These are phyloP conservation scores for Agaricus bisporus DNA, from an alignment of 768 basidiomycete genomes.

Conservation along the genomic window DNA sequence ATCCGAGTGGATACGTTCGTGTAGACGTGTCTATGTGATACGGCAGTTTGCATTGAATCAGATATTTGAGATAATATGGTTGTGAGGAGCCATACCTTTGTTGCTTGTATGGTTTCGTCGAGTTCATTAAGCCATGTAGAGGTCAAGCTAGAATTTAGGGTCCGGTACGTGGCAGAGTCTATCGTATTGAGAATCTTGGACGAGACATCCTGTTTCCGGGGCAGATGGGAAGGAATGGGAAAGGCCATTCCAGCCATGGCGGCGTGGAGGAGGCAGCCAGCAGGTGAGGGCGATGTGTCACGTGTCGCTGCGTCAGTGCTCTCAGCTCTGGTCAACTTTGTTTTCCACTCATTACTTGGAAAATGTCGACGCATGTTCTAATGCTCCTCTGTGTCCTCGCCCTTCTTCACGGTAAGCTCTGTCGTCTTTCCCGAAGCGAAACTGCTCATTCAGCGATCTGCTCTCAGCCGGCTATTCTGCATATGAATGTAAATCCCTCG, in stretches of 20 bases:
- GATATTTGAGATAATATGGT: not conserved
- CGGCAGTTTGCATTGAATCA: slow-evolving; percentile 11
- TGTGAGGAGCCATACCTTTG: slow-evolving; percentile 46
- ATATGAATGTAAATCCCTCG: slow-evolving; percentile 58
- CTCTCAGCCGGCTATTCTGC: slow-evolving; percentile 68
- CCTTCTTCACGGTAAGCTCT: slow-evolving; percentile 47
- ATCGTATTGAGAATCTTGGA: slow-evolving; percentile 68
- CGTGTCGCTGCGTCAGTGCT: slow-evolving; percentile 20
- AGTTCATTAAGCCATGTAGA: slow-evolving; percentile 69
- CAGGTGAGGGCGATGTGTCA: slow-evolving; percentile 12
- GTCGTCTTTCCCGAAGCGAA: not conserved
- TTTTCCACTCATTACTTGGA: slow-evolving; percentile 3
- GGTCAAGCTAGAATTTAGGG: slow-evolving; percentile 55
- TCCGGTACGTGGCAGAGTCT: slow-evolving; percentile 51
- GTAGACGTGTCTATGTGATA: slow-evolving; percentile 51
- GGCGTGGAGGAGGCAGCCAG: not conserved
- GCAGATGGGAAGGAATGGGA: slow-evolving; percentile 64
- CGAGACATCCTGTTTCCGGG: slow-evolving; percentile 67
- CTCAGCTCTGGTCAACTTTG: not conserved
- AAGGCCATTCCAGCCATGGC: slow-evolving; percentile 54
- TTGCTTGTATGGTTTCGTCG: slow-evolving; percentile 60
- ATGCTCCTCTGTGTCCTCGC: slow-evolving; percentile 40
- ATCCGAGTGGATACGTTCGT: slow-evolving; percentile 65
- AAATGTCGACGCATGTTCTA: slow-evolving; percentile 42
- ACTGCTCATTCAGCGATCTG: slow-evolving; percentile 1